A percentile compares a stretch with the other conserved stretches of the same genome.
These are phyloP conservation scores for Passalora sequoiae DNA, from an alignment of 2,329 filamentous ascomycete genomes.

Conservation along the genomic window DNA sequence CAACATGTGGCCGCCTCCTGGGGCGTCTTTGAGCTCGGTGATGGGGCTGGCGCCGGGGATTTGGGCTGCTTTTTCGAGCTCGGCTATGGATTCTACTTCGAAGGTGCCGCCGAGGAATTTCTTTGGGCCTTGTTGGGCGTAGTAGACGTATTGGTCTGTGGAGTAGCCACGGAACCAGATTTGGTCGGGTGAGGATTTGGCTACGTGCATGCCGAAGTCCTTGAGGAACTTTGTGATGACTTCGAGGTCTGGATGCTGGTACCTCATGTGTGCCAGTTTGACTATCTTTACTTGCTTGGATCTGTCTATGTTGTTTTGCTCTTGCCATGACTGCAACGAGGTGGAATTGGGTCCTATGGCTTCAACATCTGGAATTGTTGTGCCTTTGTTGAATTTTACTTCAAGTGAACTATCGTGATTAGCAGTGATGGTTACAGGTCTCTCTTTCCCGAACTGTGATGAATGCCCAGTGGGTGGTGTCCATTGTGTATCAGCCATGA, in stretches of 20 bases:
- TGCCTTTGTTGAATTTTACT: conserved; percentile 37
- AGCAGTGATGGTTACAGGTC: conserved; percentile 28
- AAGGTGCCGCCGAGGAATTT: conserved; percentile 43
- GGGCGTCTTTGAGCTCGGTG: conserved; percentile 35
- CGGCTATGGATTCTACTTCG: conserved; percentile 39
- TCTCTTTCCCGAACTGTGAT: conserved; percentile 23
- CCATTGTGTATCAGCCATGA: conserved; percentile 19
- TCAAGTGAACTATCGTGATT: conserved; percentile 17
- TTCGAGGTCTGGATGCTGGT: conserved; percentile 49
- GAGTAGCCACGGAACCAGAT: conserved; percentile 44
- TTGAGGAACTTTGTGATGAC: conserved; percentile 44
- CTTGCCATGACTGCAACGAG: conserved; percentile 37
- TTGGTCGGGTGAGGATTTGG: conserved; percentile 34
- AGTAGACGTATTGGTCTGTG: conserved; percentile 43
- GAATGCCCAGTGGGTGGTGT: conserved; percentile 20
- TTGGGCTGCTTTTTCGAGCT: conserved; percentile 39
- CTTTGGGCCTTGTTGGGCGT: conserved; percentile 36
- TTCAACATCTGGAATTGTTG: conserved; percentile 36
- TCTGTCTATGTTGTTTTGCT: conserved; percentile 38
- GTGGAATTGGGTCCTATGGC: conserved; percentile 36
- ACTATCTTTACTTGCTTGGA: conserved; percentile 44
- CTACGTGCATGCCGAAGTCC: conserved; percentile 43
- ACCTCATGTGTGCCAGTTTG: conserved; percentile 50
- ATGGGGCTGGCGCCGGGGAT: conserved; percentile 29
- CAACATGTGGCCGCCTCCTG: conserved; percentile 38